Evolutionary conservation across 106 monocot species (phyloP), one percentile per base, ranked within the genome.

Genomic region (Narthecium ossifragum): DNA sequence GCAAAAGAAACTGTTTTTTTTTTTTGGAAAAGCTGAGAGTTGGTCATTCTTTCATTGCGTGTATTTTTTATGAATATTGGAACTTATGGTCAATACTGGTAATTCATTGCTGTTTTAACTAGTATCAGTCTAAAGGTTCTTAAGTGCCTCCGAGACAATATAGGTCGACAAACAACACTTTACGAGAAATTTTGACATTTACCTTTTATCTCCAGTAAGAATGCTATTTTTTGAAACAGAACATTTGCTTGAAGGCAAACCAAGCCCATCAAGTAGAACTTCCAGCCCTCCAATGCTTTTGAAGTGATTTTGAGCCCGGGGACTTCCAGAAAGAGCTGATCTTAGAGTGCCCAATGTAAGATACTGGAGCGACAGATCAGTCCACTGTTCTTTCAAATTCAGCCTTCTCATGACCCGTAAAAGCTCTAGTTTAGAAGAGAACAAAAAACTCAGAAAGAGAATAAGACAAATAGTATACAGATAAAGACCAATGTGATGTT

Each of bases 211-310:
- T 24, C 63, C 70, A 55, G 73, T 75, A 45, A 83, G 43, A 66
- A 76, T 46, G 14, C 59, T 50, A 49, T 11, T 22, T 49, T 68
- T 92, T 27, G 72, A 69, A 65, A 75, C 67, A 33, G 81, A 76
- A 75, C 63, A 84, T 73, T 77, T 80, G 58, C 82, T 90, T 60
- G 94, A 80, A 55, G 90, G 87, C 31, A 87, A 62, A 46, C 84
- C 79, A 61, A 98, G 84, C 20, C 78, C 83, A 76, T 98, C 96
- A 18, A 98, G 56, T 13, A 98, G 63, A 74, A 98, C 90, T 72
- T 98, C 96, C 51, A 98, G 78, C 12, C 96, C 96, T 56, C 96
- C 96, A 64, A 98, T 98, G 60, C 90, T 84, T 85, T 87, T 91
- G 68, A 98, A 98, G 80, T 98, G 96, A 76, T 88, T 98, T 52